Evolutionary conservation across 768 basidiomycete genomes (phyloP).

Genomic region (Calocybe indica): DNA sequence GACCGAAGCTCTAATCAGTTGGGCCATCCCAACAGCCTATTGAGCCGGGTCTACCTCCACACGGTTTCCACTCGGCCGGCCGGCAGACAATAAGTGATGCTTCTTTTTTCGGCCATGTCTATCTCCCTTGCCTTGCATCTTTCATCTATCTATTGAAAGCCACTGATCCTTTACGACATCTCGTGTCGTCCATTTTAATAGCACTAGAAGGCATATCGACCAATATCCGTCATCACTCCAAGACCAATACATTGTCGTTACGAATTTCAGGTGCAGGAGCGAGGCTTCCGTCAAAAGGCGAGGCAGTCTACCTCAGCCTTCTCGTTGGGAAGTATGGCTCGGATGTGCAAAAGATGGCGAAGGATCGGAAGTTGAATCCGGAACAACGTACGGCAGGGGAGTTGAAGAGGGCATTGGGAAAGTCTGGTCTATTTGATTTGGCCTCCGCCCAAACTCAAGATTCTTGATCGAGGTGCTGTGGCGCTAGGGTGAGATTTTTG

Average conservation of each 20-base stretch:
- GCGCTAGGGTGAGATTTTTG: not conserved
- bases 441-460: not conserved
- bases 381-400: conserved; percentile 4
- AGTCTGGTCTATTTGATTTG: not conserved
- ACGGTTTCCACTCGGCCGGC: conserved; percentile 18
- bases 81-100: conserved; percentile 5
- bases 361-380: conserved; percentile 4
- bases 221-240: conserved; percentile 19
- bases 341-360: conserved; percentile 64
- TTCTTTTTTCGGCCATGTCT: conserved; percentile 11
- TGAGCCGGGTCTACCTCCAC: conserved; percentile 9
- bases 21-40: not conserved
- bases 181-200: conserved; percentile 19
- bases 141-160: conserved; percentile 11
- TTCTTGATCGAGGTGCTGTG: conserved; percentile 2
- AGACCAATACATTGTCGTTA: conserved; percentile 28
- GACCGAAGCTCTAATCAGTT: not conserved
- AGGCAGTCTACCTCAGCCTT: conserved; percentile 57
- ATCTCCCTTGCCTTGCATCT: conserved; percentile 1
- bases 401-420: conserved; percentile 3
- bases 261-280: conserved; percentile 35
- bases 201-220: conserved; percentile 64
- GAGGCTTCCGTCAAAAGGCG: conserved; percentile 65
- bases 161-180: conserved; percentile 18
- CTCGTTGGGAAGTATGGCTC: conserved; percentile 67